Percentiles rank a stretch among this genome's conserved stretches.
Conservation (phyloP, 352 stramenopile species). For the Globisporangium paddicum region DNA sequence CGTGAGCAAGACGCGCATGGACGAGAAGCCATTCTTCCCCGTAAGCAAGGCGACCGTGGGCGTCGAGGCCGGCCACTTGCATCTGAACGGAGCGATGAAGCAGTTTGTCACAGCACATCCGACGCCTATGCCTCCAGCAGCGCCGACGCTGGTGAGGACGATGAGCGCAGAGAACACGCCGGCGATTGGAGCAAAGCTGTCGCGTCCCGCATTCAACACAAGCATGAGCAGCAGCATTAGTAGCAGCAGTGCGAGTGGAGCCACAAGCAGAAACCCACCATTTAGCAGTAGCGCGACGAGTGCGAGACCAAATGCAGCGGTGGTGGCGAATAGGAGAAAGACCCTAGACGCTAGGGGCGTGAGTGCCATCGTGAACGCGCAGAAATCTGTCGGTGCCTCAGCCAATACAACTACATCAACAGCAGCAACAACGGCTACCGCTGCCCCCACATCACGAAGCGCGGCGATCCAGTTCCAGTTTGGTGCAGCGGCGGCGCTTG, state of each 20-base stretch:
- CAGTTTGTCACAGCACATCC: slow-evolving; percentile 9
- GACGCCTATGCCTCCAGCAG: not conserved
- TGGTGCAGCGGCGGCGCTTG: slow-evolving; percentile 13
- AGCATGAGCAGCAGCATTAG: not conserved
- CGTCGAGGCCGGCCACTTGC: slow-evolving; percentile 5
- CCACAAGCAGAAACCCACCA: not conserved
- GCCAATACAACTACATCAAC: not conserved
- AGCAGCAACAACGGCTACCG: not conserved
- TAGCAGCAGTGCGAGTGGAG: not conserved
- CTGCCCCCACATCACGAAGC: not conserved
- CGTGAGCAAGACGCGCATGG: slow-evolving; percentile 61
- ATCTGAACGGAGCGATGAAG: slow-evolving; percentile 15
- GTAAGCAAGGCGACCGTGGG: slow-evolving; percentile 32
- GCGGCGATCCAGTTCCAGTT: slow-evolving; percentile 19
- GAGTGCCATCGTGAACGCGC: not conserved
- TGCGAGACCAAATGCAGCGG: slow-evolving; percentile 20
- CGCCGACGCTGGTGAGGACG: not conserved
- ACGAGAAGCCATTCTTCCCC: slow-evolving; percentile 72
- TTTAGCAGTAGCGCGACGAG: not conserved
- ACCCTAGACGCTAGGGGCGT: slow-evolving; percentile 5
- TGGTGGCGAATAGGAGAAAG: slow-evolving; percentile 43
- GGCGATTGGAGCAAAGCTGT: not conserved
- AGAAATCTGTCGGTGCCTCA: not conserved
- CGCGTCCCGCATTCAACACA: not conserved
- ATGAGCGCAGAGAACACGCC: not conserved